Percentiles rank a stretch among this genome's conserved stretches.
Conservation (phyloP, 169 alveolate genomes). For the Eimeria brunetti region DNA sequence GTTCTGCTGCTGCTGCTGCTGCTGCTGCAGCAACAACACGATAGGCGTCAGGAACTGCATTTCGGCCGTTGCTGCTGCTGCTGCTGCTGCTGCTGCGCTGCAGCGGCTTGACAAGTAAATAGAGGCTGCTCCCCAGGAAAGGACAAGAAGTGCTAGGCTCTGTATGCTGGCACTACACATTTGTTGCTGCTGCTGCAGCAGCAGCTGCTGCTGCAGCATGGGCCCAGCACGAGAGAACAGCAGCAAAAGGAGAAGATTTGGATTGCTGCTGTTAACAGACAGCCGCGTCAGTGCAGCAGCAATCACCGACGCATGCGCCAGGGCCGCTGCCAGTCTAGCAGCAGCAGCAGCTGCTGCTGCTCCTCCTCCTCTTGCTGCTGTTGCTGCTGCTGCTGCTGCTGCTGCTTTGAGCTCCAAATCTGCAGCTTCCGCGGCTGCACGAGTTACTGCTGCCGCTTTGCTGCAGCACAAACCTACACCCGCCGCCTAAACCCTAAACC, state of each 20-base stretch:
- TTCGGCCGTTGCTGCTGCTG: conserved; percentile 30
- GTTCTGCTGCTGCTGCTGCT: conserved; percentile 60
- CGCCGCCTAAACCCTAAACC: not conserved
- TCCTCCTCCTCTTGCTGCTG: not conserved
- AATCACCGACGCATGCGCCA: not conserved
- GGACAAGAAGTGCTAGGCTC: not conserved
- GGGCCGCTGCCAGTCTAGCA: not conserved
- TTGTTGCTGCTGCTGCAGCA: conserved; percentile 28
- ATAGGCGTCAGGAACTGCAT: not conserved
- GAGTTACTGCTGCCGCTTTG: not conserved
- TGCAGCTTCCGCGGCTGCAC: conserved; percentile 14
- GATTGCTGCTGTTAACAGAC: not conserved
- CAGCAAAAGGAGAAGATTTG: not conserved
- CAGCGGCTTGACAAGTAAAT: not conserved
- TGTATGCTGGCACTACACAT: not conserved
- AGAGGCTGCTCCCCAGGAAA: conserved; percentile 53
- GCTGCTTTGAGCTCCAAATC: conserved; percentile 27
- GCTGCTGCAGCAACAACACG: conserved; percentile 9
- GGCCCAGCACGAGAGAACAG: not conserved
- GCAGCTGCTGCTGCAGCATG: conserved; percentile 66
- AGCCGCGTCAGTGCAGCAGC: conserved; percentile 27
- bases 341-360: conserved; percentile 15
- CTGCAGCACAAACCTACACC: not conserved
- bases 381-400: not conserved
- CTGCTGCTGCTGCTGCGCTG: conserved; percentile 4